phyloP scores from a whole-genome alignment of 2,329 filamentous ascomycete genomes.

The Metarhizium anisopliae region DNA sequence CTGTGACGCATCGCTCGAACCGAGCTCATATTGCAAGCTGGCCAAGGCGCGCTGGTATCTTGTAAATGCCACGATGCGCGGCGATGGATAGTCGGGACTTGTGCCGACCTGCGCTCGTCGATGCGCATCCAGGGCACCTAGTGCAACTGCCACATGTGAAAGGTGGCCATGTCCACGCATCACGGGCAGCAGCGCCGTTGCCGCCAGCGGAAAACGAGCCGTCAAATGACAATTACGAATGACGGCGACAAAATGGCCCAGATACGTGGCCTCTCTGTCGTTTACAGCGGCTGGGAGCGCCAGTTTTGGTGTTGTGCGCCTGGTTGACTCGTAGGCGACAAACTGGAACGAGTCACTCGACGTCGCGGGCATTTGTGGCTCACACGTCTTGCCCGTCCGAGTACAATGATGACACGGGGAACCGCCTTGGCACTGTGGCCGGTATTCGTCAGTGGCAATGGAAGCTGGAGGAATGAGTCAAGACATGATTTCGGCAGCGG shows the following conservation, averaged over 20 bases:
- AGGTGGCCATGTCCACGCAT: conserved; percentile 10
- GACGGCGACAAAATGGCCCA: conserved; percentile 11
- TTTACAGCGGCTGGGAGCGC: not conserved
- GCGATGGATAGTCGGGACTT: not conserved
- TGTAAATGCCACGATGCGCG: conserved; percentile 7
- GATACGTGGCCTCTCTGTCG: conserved; percentile 1
- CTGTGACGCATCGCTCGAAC: not conserved
- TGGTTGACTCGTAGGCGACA: not conserved
- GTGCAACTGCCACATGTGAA: conserved; percentile 11
- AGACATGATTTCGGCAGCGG: not conserved
- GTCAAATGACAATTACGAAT: conserved; percentile 14
- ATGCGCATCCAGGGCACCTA: conserved; percentile 18
- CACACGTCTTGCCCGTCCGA: conserved; percentile 15
- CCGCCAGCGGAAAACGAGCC: conserved; percentile 1
- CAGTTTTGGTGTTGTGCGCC: not conserved
- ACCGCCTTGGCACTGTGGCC: conserved; percentile 15
- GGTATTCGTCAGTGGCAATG: not conserved
- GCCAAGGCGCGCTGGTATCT: conserved; percentile 13
- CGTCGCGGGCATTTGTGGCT: conserved; percentile 3
- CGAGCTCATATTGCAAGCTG: conserved; percentile 7
- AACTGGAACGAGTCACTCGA: not conserved
- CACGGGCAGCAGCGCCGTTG: conserved; percentile 10
- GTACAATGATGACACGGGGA: conserved; percentile 17
- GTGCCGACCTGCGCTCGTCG: conserved; percentile 5
- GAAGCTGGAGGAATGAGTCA: too few relatives aligned